Conservation (phyloP, 352 stramenopile genomes). For the Pythium coloratum region DNA sequence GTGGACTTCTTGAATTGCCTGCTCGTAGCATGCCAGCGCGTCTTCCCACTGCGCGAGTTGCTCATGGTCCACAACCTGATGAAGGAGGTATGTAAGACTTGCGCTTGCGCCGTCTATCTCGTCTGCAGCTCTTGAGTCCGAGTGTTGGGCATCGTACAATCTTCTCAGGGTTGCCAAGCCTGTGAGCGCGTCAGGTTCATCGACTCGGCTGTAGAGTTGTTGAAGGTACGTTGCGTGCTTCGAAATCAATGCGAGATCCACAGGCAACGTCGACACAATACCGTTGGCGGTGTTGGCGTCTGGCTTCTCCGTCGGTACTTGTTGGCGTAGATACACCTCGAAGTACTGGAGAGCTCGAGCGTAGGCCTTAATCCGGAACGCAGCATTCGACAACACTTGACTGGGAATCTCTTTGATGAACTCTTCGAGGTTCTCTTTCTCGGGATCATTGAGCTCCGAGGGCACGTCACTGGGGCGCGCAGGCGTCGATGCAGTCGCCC, state of each 20-base stretch:
- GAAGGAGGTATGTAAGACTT: slow-evolving; percentile 34
- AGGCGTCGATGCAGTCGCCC: slow-evolving; percentile 17
- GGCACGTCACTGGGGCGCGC: slow-evolving; percentile 20
- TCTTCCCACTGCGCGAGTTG: slow-evolving; percentile 49
- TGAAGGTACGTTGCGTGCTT: slow-evolving; percentile 41
- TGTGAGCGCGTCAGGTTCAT: slow-evolving; percentile 43
- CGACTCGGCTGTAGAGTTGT: slow-evolving; percentile 39
- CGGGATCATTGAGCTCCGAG: slow-evolving; percentile 39
- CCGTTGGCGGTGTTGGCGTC: slow-evolving; percentile 19
- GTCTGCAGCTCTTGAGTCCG: slow-evolving; percentile 10
- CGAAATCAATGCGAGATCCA: slow-evolving; percentile 30
- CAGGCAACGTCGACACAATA: slow-evolving; percentile 24
- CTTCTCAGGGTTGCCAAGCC: slow-evolving; percentile 37
- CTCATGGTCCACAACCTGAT: slow-evolving; percentile 43
- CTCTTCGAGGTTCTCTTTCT: slow-evolving; percentile 47
- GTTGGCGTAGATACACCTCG: slow-evolving; percentile 42
- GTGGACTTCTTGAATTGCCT: slow-evolving; percentile 46
- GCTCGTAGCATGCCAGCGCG: slow-evolving; percentile 45
- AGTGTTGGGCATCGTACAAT: slow-evolving; percentile 28
- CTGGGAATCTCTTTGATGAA: slow-evolving; percentile 50
- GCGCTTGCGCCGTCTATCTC: slow-evolving; percentile 18
- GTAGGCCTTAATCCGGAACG: slow-evolving; percentile 45
- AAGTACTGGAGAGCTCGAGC: slow-evolving; percentile 48
- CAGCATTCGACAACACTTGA: slow-evolving; percentile 34
- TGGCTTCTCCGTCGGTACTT: slow-evolving; percentile 22